These are phyloP conservation scores for Lipomyces oligophaga DNA, from an alignment of 805 yeast species.

Conservation along the genomic window DNA sequence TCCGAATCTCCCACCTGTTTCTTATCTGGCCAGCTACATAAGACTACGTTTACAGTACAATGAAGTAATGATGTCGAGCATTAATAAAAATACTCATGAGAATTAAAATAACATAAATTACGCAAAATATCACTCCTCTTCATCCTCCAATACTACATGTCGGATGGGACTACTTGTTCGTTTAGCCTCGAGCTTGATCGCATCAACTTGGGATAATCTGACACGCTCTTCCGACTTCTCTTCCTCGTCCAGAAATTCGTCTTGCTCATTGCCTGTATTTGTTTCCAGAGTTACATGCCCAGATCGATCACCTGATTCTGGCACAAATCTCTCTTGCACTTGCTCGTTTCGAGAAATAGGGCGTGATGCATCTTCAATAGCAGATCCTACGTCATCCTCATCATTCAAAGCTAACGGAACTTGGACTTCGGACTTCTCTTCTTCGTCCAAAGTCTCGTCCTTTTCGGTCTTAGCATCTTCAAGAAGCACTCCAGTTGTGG, in stretches of 20 bases:
- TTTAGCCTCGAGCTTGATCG: slow-evolving; percentile 3
- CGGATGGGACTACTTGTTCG: slow-evolving; percentile 20
- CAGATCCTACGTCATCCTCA: slow-evolving; percentile 17
- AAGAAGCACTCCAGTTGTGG: slow-evolving; percentile 1
- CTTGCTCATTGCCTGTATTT: slow-evolving; percentile 18
- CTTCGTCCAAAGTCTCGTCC: slow-evolving; percentile 12
- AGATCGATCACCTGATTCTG: slow-evolving; percentile 16
- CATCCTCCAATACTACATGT: slow-evolving; percentile 27
- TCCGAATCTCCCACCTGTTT: no score
- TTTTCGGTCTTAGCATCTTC: slow-evolving; percentile 11
- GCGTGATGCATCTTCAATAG: slow-evolving; percentile 15
- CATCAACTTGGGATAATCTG: not conserved
- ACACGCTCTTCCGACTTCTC: slow-evolving; percentile 15
- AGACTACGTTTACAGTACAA: no score
- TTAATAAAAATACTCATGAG: not conserved
- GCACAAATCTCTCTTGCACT: slow-evolving; percentile 17
- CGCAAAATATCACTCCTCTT: not conserved
- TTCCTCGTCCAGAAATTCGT: slow-evolving; percentile 23
- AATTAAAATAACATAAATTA: no score
- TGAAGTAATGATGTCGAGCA: no score
- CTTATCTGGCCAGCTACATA: no score
- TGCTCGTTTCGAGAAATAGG: slow-evolving; percentile 9
- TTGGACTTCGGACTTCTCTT: slow-evolving; percentile 12
- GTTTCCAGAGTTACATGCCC: slow-evolving; percentile 20
- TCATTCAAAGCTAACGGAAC: slow-evolving; percentile 1